Evolutionary conservation across 768 basidiomycete species (phyloP), one percentile per base, ranked within the genome.

Genomic region (Tylopilus plumbeoviolaceoides): DNA sequence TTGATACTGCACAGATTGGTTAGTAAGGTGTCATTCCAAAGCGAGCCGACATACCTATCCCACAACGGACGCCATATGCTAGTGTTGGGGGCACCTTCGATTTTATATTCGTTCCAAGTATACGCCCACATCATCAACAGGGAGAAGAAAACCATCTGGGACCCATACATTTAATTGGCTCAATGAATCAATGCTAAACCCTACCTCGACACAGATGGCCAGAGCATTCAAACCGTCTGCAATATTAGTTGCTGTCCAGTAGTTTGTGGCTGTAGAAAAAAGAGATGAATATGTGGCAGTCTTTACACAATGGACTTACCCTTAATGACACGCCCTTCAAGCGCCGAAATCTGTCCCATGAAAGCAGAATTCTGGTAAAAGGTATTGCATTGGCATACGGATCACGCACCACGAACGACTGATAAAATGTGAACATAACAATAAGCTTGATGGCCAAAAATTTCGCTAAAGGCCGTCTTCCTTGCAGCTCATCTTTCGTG

Each of bases 371-470:
- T 45, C 38, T 5, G 6, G 17, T 31, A n/a, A 41, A 18, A 31
- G 30, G 17, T 21, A 2, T 14, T 1, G 11, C 17, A 17, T 27
- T 11, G 9, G 17, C 10, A 44, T 7, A 20, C 7, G n/a, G 3
- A 47, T 4, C 23, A 71, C 84, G 49, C 61, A 87, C 85, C 47
- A 90, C 68, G 61, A 91, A 87, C 1, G 79, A 76, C 62, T 94
- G 93, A 67, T 94, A 95, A 69, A 90, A 94, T 0, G 91, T 92
- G 66, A 88, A 83, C 81, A 92, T 84, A 41, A 92, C 87, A 44
- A 91, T 87, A 28, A 89, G 71, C 68, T 95, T 95, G 74, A 95
- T 93, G 3, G 82, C 73, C 55, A 95, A 64, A 68, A 95, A 95
- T 73, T 95, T 95, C 23, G 85, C 81, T 27, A 94, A 72, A 25